A percentile compares a stretch with the other conserved stretches of the same genome.
These are phyloP conservation scores for Backusella mclennaniae DNA, from an alignment of 192 early-diverging fungal species.

Conservation along the genomic window DNA sequence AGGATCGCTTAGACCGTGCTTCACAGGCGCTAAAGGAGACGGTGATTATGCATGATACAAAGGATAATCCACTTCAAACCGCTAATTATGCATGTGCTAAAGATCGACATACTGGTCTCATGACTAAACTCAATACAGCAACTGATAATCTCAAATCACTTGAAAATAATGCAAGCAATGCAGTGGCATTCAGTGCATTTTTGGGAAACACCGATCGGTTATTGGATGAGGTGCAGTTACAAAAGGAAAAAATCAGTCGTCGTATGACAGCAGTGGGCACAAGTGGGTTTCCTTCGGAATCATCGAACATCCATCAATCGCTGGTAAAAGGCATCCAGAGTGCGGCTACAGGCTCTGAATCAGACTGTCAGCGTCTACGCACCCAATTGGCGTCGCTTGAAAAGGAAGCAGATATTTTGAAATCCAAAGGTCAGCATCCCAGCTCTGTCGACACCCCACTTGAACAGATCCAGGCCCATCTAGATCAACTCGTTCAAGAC, in stretches of 20 bases:
- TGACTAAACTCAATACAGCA: neutral
- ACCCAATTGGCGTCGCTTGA: neutral
- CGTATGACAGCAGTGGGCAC: constrained; percentile 6
- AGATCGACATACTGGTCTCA: constrained; percentile 9
- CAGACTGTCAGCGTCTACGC: neutral
- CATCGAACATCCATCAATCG: neutral
- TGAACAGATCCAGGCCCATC: neutral
- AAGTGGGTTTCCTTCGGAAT: neutral
- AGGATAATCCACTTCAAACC: constrained; percentile 17
- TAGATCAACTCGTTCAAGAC: neutral
- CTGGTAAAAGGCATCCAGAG: neutral
- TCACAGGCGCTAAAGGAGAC: neutral
- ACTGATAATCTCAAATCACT: neutral
- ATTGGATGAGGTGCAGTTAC: constrained; percentile 1
- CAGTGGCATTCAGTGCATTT: constrained; percentile 11
- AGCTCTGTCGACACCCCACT: neutral
- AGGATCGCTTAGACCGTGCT: neutral
- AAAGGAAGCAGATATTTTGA: neutral
- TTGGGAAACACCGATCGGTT: neutral
- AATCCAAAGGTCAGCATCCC: neutral
- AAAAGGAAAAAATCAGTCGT: neutral
- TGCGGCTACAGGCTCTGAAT: neutral
- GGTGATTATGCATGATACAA: neutral
- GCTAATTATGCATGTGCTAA: constrained; percentile 23
- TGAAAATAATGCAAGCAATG: constrained; percentile 6